Base-by-base conservation (phyloP, 768 basidiomycete genomes). In the Suillus discolor region DNA sequence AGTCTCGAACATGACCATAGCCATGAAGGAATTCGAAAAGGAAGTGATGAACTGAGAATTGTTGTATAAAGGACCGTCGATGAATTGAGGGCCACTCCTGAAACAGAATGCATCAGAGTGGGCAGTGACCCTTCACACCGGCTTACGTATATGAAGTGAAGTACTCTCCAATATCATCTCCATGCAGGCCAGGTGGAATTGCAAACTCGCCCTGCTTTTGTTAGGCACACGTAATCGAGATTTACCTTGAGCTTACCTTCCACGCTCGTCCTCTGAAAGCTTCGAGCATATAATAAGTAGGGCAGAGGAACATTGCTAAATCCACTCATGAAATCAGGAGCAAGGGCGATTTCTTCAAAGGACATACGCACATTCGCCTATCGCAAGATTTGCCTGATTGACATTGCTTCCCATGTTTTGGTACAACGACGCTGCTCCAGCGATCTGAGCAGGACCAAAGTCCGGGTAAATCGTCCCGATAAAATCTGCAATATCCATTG, bases 391-490 rank as follows among this genome's bases (percentile, higher is more conserved):
- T 4, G 72, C 79, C 64, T 82, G 81, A 23, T 74, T 67, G 8
- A 78, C 62, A 20, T 73, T 71, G 11, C 76, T 73, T 1, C 79
- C 81, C 7, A 77, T 60, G 34, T 49, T 53, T 38, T 65, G 66
- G 65, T 83, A 84, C 15, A 73, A 61, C 9, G 61, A 65, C 0
- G 73, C 70, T 18, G 74, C 73, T 16, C 64, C 67, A 2, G 67
- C 57, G 11, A 75, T 70, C 38, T 82, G 71, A 11, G 61, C 63
- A 9, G 70, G 41, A 2, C 70, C 71, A 18, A 84, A 66, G 4
- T 72, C 66, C 0, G 84, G 83, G 71, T 82, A 85, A 18, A 85
- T 70, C 5, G 75, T 65, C 9, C 76, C 25, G 23, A 77, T 31
- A 13, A 73, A 72, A n/a, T 70, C 70, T 0, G 67, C 41, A 23